Evolutionary conservation across 2,329 filamentous ascomycete species (phyloP).

Genomic region (Colletotrichum sp.): DNA sequence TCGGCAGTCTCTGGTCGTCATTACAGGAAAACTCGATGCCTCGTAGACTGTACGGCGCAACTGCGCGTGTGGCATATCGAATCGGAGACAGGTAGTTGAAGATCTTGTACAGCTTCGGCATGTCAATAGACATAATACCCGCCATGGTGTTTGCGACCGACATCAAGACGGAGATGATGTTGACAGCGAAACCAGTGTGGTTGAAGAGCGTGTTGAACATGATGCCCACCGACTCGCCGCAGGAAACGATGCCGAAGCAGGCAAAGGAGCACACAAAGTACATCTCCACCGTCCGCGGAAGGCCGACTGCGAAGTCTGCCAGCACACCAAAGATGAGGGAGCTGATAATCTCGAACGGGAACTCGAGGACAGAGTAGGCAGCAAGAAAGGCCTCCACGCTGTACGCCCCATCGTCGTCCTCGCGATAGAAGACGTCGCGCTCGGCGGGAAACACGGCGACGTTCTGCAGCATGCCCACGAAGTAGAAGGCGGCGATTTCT

Average conservation of each 20-base stretch:
- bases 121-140: conserved; percentile 72
- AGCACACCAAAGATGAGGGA: conserved; percentile 70
- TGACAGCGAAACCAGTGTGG: conserved; percentile 79
- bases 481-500: conserved; percentile 74
- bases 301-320: conserved; percentile 66
- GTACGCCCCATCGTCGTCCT: conserved; percentile 77
- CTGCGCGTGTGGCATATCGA: conserved; percentile 70
- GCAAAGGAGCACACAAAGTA: conserved; percentile 73
- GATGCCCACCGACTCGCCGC: conserved; percentile 78
- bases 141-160: conserved; percentile 75
- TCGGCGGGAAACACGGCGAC: conserved; percentile 76
- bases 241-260: conserved; percentile 75
- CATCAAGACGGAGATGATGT: conserved; percentile 72
- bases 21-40: conserved; percentile 69
- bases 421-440: conserved; percentile 77
- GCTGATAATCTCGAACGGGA: conserved; percentile 73
- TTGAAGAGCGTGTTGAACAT: conserved; percentile 79
- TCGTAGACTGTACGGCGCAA: conserved; percentile 69
- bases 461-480: conserved; percentile 81
- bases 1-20: conserved; percentile 59
- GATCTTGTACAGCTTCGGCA: conserved; percentile 68
- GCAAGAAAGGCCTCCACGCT: conserved; percentile 73
- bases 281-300: conserved; percentile 66
- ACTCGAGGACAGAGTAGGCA: conserved; percentile 72
- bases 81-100: conserved; percentile 77